Conservation (phyloP, 2,329 filamentous ascomycete genomes). For the Cordyceps militaris region DNA sequence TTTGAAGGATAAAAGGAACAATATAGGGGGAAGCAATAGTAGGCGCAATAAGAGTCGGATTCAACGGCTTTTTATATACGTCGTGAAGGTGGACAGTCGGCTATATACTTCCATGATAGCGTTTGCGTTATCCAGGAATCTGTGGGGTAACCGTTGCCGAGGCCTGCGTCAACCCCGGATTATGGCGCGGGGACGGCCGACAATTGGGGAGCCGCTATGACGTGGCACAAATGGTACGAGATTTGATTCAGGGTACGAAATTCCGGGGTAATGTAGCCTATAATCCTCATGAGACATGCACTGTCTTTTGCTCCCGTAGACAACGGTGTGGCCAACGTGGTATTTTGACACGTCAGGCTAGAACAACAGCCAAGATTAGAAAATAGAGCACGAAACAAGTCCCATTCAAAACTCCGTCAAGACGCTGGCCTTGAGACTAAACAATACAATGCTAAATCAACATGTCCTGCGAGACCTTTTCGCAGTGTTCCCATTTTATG, state of each 20-base stretch:
- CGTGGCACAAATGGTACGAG: neutral
- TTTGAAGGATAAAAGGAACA: neutral
- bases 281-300: too few relatives aligned
- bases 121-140: neutral
- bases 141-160: conserved; percentile 8
- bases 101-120: neutral
- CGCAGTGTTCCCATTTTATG: neutral
- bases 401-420: conserved; percentile 2
- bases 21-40: neutral
- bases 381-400: neutral
- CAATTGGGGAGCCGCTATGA: neutral
- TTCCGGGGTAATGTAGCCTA: neutral
- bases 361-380: neutral
- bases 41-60: neutral
- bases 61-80: neutral
- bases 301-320: too few relatives aligned
- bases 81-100: neutral
- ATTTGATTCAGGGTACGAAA: neutral
- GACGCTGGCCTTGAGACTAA: neutral
- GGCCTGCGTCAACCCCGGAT: conserved; percentile 3
- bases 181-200: conserved; percentile 1
- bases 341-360: neutral
- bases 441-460: conserved; percentile 5
- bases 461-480: neutral
- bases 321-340: too few relatives aligned